Evolutionary conservation across 129 eudicot genomes (phyloP).

Genomic region (Helianthus annuus): HanXRQr2.0-SUNRISE NC_035440.2:77629003-77629502

Average conservation of each 20-base stretch:
- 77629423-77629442: constrained; percentile 44
- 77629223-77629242: not conserved
- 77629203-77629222: not conserved
- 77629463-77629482: constrained; percentile 72
- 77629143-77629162: not conserved
- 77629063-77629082: too few species aligned
- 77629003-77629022: too few species aligned
- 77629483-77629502: constrained; percentile 78
- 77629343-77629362: constrained; percentile 57
- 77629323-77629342: constrained; percentile 70
- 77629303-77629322: constrained; percentile 88
- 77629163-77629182: not conserved
- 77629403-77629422: constrained; percentile 85
- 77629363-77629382: constrained; percentile 43
- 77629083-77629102: too few species aligned
- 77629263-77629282: constrained; percentile 69
- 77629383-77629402: constrained; percentile 71
- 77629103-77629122: not conserved
- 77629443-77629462: constrained; percentile 27
- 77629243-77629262: not conserved
- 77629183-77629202: not conserved
- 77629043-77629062: too few species aligned
- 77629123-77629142: not conserved
- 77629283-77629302: constrained; percentile 71
- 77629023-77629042: too few species aligned